Conservation (phyloP, 2,329 filamentous ascomycete species). For the Apiospora aurea region DNA sequence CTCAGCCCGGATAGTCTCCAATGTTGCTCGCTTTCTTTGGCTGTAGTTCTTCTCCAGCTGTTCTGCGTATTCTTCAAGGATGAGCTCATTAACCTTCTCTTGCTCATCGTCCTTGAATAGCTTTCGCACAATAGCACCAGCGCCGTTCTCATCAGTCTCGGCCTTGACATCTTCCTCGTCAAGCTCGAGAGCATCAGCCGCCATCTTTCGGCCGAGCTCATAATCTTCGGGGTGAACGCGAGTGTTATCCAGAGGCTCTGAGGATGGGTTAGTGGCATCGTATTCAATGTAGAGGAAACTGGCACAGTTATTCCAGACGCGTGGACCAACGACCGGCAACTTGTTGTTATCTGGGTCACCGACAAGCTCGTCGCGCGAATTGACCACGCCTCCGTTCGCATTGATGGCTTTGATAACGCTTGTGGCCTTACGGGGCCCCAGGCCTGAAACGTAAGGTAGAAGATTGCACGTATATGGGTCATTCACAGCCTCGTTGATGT, state of each 20-base stretch:
- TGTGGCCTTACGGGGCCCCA: constrained; percentile 90
- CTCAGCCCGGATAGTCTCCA: constrained; percentile 95
- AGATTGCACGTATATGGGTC: constrained; percentile 86
- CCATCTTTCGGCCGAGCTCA: constrained; percentile 97
- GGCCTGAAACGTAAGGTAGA: constrained; percentile 87
- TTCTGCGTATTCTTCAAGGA: constrained; percentile 95
- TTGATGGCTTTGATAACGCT: constrained; percentile 89
- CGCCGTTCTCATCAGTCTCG: constrained; percentile 88
- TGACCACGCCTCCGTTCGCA: constrained; percentile 85
- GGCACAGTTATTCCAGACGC: constrained; percentile 96
- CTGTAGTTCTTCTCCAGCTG: constrained; percentile 93
- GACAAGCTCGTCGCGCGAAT: constrained; percentile 84
- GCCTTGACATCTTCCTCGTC: constrained; percentile 98
- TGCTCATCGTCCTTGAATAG: constrained; percentile 94
- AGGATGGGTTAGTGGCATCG: constrained; percentile 79
- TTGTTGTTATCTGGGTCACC: constrained; percentile 84
- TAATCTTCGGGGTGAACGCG: constrained; percentile 98
- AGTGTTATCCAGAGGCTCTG: constrained; percentile 95
- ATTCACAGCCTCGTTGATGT: constrained; percentile 88
- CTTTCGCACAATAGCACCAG: constrained; percentile 89
- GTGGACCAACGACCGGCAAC: constrained; percentile 81
- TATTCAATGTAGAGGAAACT: constrained; percentile 94
- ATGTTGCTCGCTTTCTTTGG: constrained; percentile 91
- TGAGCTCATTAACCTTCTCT: constrained; percentile 94
- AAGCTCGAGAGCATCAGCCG: constrained; percentile 92